These are phyloP conservation scores for Aspergillus sp. DNA, from an alignment of 2,329 filamentous ascomycete species.

Conservation along the genomic window DNA sequence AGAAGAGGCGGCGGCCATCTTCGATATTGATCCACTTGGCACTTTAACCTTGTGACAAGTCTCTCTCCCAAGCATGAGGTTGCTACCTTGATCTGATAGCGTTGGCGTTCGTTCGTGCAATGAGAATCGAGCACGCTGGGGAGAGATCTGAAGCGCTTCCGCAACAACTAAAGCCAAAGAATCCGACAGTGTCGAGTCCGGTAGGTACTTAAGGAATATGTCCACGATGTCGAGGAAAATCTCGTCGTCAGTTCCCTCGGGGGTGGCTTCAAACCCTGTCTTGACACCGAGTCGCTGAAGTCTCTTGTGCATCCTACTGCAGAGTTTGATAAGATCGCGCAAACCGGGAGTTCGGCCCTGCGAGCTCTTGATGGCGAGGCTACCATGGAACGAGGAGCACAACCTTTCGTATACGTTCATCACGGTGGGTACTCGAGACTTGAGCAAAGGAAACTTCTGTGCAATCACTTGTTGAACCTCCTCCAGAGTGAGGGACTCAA, in stretches of 20 bases:
- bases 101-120: slow-evolving; percentile 73
- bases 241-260: slow-evolving; percentile 73
- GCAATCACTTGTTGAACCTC: slow-evolving; percentile 78
- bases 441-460: slow-evolving; percentile 70
- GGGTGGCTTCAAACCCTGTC: slow-evolving; percentile 70
- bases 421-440: slow-evolving; percentile 59
- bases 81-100: slow-evolving; percentile 64
- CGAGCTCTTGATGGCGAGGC: slow-evolving; percentile 42
- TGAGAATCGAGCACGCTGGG: slow-evolving; percentile 78
- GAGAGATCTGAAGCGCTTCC: slow-evolving; percentile 83
- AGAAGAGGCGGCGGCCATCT: slow-evolving; percentile 36
- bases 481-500: slow-evolving; percentile 66
- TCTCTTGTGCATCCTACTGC: slow-evolving; percentile 71
- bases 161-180: slow-evolving; percentile 69
- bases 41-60: slow-evolving; percentile 62
- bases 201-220: slow-evolving; percentile 83
- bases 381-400: slow-evolving; percentile 44
- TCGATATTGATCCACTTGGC: slow-evolving; percentile 50
- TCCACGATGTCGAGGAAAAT: slow-evolving; percentile 95
- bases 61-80: slow-evolving; percentile 69
- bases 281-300: slow-evolving; percentile 63
- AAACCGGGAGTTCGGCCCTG: slow-evolving; percentile 65
- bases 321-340: slow-evolving; percentile 90
- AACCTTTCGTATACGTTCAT: slow-evolving; percentile 60
- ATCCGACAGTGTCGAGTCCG: slow-evolving; percentile 63